Evolutionary conservation across 768 basidiomycete genomes (phyloP).

Genomic region (Brasilioporus rufonigricans): DNA sequence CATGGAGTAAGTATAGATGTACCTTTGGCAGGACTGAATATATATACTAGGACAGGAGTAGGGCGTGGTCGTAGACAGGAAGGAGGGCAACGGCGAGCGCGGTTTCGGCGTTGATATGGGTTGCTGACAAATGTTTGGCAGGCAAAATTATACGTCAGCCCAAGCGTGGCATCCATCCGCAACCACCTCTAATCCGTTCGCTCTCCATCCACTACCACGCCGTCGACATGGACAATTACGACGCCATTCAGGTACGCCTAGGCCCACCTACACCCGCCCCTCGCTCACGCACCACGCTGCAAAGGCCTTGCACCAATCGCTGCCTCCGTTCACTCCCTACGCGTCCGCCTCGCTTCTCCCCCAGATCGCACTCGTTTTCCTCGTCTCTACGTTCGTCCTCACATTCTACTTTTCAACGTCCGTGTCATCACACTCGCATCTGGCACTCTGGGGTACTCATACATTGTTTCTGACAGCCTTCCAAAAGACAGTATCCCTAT

Average conservation of each 20-base stretch:
- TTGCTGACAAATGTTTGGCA: conserved; percentile 66
- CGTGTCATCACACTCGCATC: conserved; percentile 27
- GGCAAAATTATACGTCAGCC: conserved; percentile 43
- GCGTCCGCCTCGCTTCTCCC: conserved; percentile 70
- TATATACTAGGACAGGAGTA: conserved; percentile 3
- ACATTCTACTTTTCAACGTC: conserved; percentile 91
- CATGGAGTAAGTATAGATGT: background rate
- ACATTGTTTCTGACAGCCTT: conserved; percentile 48
- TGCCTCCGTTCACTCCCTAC: conserved; percentile 70
- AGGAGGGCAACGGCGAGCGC: conserved; percentile 16
- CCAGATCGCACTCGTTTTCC: conserved; percentile 69
- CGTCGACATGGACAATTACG: conserved; percentile 53
- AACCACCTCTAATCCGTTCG: background rate
- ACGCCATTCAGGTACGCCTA: conserved; percentile 48
- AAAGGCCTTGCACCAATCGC: conserved; percentile 60
- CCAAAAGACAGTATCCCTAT: conserved; percentile 67
- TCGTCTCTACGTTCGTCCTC: conserved; percentile 75
- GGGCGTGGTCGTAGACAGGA: conserved; percentile 18
- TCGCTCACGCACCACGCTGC: conserved; percentile 5
- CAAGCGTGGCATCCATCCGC: conserved; percentile 1
- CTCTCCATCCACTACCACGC: background rate
- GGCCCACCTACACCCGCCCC: background rate
- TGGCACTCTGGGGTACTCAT: conserved; percentile 2
- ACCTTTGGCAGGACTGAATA: conserved; percentile 7
- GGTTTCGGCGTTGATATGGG: conserved; percentile 37